Evolutionary conservation across 345 rosid genomes (phyloP).

Genomic region (Populus euphratica): DNA sequence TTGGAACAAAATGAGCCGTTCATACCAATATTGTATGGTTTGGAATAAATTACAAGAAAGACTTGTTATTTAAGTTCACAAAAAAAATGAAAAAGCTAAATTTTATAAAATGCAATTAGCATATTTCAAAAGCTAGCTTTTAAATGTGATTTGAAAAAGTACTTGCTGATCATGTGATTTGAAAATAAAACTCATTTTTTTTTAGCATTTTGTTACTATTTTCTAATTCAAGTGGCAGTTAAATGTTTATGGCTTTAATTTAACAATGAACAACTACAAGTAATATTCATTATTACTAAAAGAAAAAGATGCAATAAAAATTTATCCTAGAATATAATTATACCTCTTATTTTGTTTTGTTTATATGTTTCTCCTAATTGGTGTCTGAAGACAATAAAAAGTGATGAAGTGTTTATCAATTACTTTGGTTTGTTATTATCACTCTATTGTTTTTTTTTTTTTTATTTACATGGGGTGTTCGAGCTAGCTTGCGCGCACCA

Average conservation of each 20-base stretch:
- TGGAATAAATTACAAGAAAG: neutral
- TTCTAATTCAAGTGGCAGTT: neutral
- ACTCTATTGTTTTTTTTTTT: no score
- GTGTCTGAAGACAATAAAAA: no score
- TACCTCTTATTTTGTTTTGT: conserved; percentile 7
- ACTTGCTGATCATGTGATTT: conserved; percentile 15
- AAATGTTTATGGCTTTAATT: neutral
- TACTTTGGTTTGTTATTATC: no score
- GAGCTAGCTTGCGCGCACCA: no score
- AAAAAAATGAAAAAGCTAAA: neutral
- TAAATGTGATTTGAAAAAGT: neutral
- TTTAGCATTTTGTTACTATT: conserved; percentile 5
- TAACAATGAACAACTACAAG: neutral
- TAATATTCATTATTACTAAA: neutral
- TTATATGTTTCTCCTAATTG: no score
- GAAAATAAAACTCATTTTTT: conserved; percentile 5
- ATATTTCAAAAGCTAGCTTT: neutral
- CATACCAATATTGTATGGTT: no score
- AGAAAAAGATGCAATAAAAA: neutral
- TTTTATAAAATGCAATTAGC: neutral
- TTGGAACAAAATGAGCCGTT: neutral
- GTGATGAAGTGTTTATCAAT: no score
- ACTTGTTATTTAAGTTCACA: neutral
- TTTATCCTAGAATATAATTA: conserved; percentile 11
- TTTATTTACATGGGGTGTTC: no score